Evolutionary conservation across 306 rosid species (phyloP), one percentile per base, ranked within the genome.

Genomic region (Carpinus viminea): DNA sequence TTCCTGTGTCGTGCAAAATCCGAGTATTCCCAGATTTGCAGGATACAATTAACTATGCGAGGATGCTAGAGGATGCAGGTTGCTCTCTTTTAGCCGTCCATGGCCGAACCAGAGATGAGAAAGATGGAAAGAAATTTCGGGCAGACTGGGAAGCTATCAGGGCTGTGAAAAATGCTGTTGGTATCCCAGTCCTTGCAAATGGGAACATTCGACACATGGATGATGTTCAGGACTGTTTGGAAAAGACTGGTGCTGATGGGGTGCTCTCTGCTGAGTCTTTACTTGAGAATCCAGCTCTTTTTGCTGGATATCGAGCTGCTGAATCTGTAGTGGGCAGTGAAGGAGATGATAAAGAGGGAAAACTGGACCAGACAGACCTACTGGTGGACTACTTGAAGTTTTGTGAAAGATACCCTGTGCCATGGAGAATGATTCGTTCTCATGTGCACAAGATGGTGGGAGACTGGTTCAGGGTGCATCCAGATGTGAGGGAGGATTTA

Each of bases 1-100:
- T 93, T 70, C 98, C 98, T 7, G 98, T 96, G 61, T 96, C 96
- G 0, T 96, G 99, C 90, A 96, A 96, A 83, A 93, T 96, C 79
- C 90, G 98, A 10, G 81, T 93, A 78, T 96, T 96, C 79, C 97
- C 99, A 0, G 73, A 96, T 51, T 82, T 96, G 70, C 88, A 91
- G 73, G 96, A 91, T 81, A 96, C 99, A 2, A 68, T 96, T 72
- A 87, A 78, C 43, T 96, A 93, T 81, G 98, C 96, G 46, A 86
- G 78, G 89, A 96, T 93, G 98, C 91, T 96, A 51, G 96, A 93
- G 79, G 97, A 93, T 78, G 98, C 97, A 15, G 97, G 99, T 24
- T 96, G 98, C 80, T 91, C 89, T 13, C 97, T 96, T 78, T 84
- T 90, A 71, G 98, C 97, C 7, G 93, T 96, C 36, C 99, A 96